These are phyloP conservation scores for Dactylellina cionopaga DNA, from an alignment of 2,329 filamentous ascomycete genomes.

Conservation along the genomic window DNA sequence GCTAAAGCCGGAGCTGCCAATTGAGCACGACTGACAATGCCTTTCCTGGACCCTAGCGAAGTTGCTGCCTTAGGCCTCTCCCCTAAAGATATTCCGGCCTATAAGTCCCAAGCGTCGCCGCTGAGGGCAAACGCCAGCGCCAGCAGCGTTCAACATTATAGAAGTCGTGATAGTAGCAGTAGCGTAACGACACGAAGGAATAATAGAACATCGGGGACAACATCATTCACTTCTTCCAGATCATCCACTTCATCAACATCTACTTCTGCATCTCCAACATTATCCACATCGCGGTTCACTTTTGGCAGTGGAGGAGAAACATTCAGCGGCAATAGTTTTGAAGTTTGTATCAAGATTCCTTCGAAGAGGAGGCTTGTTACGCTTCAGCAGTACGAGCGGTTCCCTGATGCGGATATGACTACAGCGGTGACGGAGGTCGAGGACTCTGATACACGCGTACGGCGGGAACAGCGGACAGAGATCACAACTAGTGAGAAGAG, in stretches of 20 bases:
- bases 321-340: conserved; percentile 11
- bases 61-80: conserved; percentile 38
- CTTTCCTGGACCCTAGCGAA: conserved; percentile 45
- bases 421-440: not conserved
- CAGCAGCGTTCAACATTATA: not conserved
- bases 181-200: not conserved
- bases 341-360: conserved; percentile 41
- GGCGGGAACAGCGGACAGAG: not conserved
- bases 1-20: not conserved
- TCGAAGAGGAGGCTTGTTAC: conserved; percentile 34
- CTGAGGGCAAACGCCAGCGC: not conserved
- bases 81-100: conserved; percentile 33
- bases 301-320: not conserved
- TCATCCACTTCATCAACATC: conserved; percentile 16
- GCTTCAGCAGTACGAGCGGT: conserved; percentile 30
- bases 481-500: not conserved
- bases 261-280: conserved; percentile 22
- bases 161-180: not conserved
- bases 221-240: not conserved
- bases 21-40: conserved; percentile 14
- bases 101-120: not conserved
- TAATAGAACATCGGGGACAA: conserved; percentile 3
- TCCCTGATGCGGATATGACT: conserved; percentile 27
- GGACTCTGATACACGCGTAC: not conserved
- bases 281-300: conserved; percentile 15